Evolutionary conservation across 805 yeast genomes (phyloP).

Genomic region (Priceomyces castillae): DNA sequence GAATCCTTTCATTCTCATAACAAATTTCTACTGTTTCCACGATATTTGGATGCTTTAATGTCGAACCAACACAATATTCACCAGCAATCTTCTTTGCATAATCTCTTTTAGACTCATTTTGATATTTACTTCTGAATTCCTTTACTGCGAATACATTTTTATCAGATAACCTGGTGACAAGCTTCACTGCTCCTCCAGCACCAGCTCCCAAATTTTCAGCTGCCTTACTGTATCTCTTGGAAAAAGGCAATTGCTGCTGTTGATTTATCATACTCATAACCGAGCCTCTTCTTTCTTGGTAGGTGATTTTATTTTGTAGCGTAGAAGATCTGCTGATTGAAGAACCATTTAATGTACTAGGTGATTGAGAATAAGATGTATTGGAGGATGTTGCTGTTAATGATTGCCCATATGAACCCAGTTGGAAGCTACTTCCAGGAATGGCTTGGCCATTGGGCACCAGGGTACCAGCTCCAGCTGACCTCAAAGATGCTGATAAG

Average conservation of each 20-base stretch:
- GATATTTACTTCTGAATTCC: constrained; percentile 71
- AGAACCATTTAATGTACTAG: constrained; percentile 21
- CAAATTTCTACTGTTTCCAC: constrained; percentile 77
- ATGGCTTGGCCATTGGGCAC: constrained; percentile 9
- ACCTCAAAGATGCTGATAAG: constrained; percentile 24
- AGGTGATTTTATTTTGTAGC: constrained; percentile 27
- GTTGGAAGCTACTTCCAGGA: constrained; percentile 13
- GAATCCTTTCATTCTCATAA: constrained; percentile 66
- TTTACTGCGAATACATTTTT: constrained; percentile 77
- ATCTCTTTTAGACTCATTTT: constrained; percentile 68
- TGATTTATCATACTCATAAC: constrained; percentile 27
- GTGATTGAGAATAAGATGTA: constrained; percentile 35
- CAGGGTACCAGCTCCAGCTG: constrained; percentile 13
- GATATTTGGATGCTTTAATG: constrained; percentile 77
- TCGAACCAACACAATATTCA: constrained; percentile 84
- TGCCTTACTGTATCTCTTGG: constrained; percentile 63
- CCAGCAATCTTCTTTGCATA: constrained; percentile 85
- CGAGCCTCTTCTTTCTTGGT: constrained; percentile 36
- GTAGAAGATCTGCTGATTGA: constrained; percentile 32
- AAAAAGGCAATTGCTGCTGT: constrained; percentile 28
- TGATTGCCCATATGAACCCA: constrained; percentile 20
- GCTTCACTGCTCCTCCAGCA: constrained; percentile 84
- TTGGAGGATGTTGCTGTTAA: constrained; percentile 31
- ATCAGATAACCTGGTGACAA: constrained; percentile 66
- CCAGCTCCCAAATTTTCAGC: constrained; percentile 81